Percentiles rank a stretch among this genome's conserved stretches.
Conservation (phyloP, 2,329 filamentous ascomycete genomes). For the Truncatella angustata region DNA sequence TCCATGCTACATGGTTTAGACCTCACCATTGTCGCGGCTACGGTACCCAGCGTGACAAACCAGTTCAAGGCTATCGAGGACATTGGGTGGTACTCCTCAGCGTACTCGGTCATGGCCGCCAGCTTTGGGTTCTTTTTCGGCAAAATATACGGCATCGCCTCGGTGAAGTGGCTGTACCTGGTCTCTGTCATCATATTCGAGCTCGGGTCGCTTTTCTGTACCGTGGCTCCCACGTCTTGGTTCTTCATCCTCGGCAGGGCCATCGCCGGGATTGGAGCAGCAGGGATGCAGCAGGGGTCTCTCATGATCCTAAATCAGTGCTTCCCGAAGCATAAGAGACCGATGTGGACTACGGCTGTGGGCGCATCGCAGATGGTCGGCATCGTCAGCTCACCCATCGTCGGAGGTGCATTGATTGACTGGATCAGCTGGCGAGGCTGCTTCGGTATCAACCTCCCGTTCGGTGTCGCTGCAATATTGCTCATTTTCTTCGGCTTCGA, state of each 20-base stretch:
- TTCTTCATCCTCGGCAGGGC: background rate
- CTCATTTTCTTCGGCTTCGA: constrained; percentile 3
- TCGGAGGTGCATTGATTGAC: constrained; percentile 10
- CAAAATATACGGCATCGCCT: background rate
- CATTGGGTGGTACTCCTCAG: background rate
- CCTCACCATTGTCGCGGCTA: background rate
- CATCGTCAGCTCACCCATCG: constrained; percentile 9
- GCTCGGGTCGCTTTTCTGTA: background rate
- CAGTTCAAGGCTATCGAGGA: constrained; percentile 4
- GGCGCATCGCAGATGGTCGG: constrained; percentile 7
- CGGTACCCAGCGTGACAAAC: background rate
- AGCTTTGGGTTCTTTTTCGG: background rate
- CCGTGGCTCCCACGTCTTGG: background rate
- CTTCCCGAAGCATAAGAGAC: constrained; percentile 6
- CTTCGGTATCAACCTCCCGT: constrained; percentile 12
- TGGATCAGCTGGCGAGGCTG: constrained; percentile 8
- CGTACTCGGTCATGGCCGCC: background rate
- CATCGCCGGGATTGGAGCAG: background rate
- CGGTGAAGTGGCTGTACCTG: background rate
- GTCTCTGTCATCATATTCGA: background rate
- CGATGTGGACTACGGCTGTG: constrained; percentile 7
- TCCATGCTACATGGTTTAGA: background rate
- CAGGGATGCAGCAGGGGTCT: background rate
- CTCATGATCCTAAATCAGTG: background rate
- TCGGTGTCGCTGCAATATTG: constrained; percentile 6